Evolutionary conservation across 1,284 basidiomycete species (phyloP), one percentile per base, ranked within the genome.

Genomic region (Phenoliferia sp.): DNA sequence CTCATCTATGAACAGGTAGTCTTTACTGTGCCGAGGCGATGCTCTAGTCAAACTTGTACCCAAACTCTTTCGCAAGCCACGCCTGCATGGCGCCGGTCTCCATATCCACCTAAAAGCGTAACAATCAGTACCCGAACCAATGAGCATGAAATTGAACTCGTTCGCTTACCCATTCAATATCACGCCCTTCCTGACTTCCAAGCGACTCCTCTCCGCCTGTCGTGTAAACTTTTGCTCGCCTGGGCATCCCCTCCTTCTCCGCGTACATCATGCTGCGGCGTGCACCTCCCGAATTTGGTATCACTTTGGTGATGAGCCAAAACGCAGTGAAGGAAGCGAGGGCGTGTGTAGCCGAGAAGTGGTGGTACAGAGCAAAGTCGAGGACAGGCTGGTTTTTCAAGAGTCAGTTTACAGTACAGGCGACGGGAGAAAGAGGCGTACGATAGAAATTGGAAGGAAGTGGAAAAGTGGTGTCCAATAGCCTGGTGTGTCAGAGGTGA

Each of bases 151-250:
- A n/a, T n/a, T n/a, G n/a, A n/a, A n/a, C n/a, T n/a, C n/a, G n/a
- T n/a, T n/a, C n/a, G n/a, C n/a, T n/a, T n/a, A 72, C 68, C 65
- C 66, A 72, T 31, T 65, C 68, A 29, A 72, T 66, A 32, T 72
- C 70, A 19, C 70, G 31, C 7, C 63, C 65, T n/a, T 69, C 65
- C 15, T 65, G 10, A 22, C 65, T 66, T 17, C 70, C 70, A 12
- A 33, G 52, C 22, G 62, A 67, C 3, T 69, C 70, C 28, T 39
- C 29, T 12, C 70, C 70, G 0, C 68, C 70, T 10, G 68, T 67
- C 59, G 70, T 72, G 34, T 65, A 66, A 2, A 72, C 66, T 48
- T 67, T 69, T 0, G 68, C 64, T 29, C 54, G 31, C 1, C 56
- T 39, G 12, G 26, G 31, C 32, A 36, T 17, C 2, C 66, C 68